A percentile compares a stretch with the other conserved stretches of the same genome.
Evolutionary conservation across 2,329 filamentous ascomycete genomes (phyloP).

Genomic region (Dothiorella sarmentorum): DNA sequence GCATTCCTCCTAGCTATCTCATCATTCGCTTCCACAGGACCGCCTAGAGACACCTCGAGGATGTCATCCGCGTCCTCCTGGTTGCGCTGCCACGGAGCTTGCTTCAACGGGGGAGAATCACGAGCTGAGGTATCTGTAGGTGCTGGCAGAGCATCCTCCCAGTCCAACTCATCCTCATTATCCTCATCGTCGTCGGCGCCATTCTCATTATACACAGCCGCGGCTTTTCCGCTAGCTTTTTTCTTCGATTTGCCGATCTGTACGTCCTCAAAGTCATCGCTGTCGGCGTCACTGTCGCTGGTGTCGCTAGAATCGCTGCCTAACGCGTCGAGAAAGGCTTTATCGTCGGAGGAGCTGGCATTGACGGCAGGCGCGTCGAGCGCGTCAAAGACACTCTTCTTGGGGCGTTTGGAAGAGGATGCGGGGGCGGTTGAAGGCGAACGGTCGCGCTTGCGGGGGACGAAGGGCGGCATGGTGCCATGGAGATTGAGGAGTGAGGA

Average conservation of each 20-base stretch:
- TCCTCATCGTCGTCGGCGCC: constrained; percentile 16
- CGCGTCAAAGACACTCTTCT: constrained; percentile 10
- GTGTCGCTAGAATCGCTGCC: not conserved
- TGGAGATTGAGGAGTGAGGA: not conserved
- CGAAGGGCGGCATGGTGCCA: constrained; percentile 16
- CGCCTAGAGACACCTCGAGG: constrained; percentile 22
- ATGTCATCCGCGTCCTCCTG: constrained; percentile 23
- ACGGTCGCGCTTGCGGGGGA: constrained; percentile 18
- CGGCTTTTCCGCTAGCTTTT: not conserved
- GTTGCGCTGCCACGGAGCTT: constrained; percentile 4
- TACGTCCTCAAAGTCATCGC: constrained; percentile 13
- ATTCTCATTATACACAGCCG: not conserved
- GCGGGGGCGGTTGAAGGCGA: not conserved
- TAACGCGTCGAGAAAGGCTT: constrained; percentile 17
- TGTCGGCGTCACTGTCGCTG: not conserved
- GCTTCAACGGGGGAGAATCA: not conserved
- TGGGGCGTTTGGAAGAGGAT: constrained; percentile 5
- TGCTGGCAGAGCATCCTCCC: constrained; percentile 38
- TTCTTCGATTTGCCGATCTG: not conserved
- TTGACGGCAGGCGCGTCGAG: constrained; percentile 9
- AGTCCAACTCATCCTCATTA: constrained; percentile 33
- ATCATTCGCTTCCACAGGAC: not conserved
- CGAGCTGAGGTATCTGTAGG: constrained; percentile 24
- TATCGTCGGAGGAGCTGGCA: not conserved
- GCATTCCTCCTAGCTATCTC: constrained; percentile 36